Percentiles rank a stretch among this genome's conserved stretches.
Conservation (phyloP, 2,329 filamentous ascomycete species). For the Helicocarpus griseus region DNA sequence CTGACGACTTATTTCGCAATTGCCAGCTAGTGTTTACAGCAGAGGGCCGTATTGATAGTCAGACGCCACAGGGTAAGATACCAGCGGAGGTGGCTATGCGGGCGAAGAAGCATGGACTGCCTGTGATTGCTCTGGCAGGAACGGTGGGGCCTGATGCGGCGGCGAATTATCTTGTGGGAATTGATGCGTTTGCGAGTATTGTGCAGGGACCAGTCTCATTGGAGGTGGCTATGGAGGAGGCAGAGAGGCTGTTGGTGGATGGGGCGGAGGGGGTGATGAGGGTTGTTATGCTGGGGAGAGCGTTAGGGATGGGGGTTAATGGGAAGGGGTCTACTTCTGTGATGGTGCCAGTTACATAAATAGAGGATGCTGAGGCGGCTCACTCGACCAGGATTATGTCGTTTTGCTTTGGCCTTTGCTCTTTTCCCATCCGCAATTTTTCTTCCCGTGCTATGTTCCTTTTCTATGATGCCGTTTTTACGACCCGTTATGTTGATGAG, state of each 20-base stretch:
- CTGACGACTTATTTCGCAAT: conserved; percentile 34
- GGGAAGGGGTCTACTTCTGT: neutral
- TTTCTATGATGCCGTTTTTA: no score
- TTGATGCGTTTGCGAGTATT: conserved; percentile 25
- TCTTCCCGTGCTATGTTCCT: no score
- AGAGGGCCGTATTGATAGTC: conserved; percentile 44
- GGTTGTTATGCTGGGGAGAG: conserved; percentile 17
- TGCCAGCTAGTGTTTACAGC: conserved; percentile 45
- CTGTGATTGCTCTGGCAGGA: conserved; percentile 38
- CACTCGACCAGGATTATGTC: no score
- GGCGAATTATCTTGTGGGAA: conserved; percentile 25
- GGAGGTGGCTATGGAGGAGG: conserved; percentile 20
- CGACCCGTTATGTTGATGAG: no score
- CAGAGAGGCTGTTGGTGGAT: conserved; percentile 18
- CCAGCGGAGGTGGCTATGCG: conserved; percentile 43
- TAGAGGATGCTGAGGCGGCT: no score
- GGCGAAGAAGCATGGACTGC: conserved; percentile 37
- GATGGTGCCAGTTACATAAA: no score
- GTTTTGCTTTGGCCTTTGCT: no score
- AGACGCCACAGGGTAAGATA: conserved; percentile 45
- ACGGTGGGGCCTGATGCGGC: conserved; percentile 30
- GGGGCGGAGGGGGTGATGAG: conserved; percentile 23
- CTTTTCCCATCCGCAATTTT: no score
- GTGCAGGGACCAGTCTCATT: conserved; percentile 20
- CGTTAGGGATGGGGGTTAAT: neutral